These are phyloP conservation scores for Martiniozyma asiatica DNA, from an alignment of 1,139 yeast species.

Conservation along the genomic window DNA sequence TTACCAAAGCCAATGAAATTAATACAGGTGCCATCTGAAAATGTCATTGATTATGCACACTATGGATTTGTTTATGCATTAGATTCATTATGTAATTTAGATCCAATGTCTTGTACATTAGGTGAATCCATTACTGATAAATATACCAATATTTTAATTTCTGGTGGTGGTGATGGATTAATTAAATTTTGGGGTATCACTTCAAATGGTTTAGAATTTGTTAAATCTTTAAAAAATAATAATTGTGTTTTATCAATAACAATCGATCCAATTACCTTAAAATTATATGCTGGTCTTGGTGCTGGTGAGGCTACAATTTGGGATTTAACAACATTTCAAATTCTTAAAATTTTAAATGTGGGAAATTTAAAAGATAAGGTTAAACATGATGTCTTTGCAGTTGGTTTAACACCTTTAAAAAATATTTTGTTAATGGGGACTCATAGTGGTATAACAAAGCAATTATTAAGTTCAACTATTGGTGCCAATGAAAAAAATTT, in stretches of 20 bases:
- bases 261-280: slow-evolving; percentile 25
- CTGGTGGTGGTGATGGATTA: slow-evolving; percentile 88
- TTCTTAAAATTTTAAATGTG: slow-evolving; percentile 29
- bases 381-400: slow-evolving; percentile 26
- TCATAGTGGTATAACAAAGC: slow-evolving; percentile 42
- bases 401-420: slow-evolving; percentile 32
- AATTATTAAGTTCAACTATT: slow-evolving; percentile 30
- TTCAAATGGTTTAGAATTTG: slow-evolving; percentile 16
- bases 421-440: slow-evolving; percentile 48
- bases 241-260: slow-evolving; percentile 63
- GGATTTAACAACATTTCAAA: slow-evolving; percentile 73
- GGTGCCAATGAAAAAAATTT: slow-evolving; percentile 19
- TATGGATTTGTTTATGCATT: slow-evolving; percentile 80
- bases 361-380: neutral
- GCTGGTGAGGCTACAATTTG: slow-evolving; percentile 67
- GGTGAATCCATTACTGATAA: slow-evolving; percentile 19
- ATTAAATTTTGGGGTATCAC: slow-evolving; percentile 60
- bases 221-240: slow-evolving; percentile 46
- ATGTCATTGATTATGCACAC: slow-evolving; percentile 74
- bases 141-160: slow-evolving; percentile 32
- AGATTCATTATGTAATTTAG: slow-evolving; percentile 21
- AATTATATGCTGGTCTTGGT: slow-evolving; percentile 67
- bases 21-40: slow-evolving; percentile 56
- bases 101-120: slow-evolving; percentile 12
- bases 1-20: slow-evolving; percentile 19